Percentiles rank a stretch among this genome's conserved stretches.
Conservation (phyloP, 2,329 filamentous ascomycete species). For the Microcyclosporella mali region DNA sequence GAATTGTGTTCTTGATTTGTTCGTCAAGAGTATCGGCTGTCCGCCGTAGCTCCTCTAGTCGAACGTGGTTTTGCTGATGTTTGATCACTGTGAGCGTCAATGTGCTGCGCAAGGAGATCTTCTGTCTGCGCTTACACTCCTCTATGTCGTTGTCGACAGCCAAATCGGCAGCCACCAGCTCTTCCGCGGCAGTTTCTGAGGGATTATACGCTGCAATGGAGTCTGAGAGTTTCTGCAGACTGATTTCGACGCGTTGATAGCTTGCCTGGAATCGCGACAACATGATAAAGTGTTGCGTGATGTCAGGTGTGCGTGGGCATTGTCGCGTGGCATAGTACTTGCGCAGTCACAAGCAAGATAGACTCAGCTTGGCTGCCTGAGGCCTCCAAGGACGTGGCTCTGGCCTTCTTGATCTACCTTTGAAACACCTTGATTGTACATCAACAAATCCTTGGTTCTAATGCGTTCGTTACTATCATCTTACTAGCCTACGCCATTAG, state of each 20-base stretch:
- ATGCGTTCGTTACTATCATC: too few relatives aligned
- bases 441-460: too few relatives aligned
- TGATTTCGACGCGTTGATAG: slow-evolving; percentile 43
- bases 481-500: too few relatives aligned
- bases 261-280: slow-evolving; percentile 37
- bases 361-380: background rate
- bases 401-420: too few relatives aligned
- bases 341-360: background rate
- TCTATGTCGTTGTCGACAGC: slow-evolving; percentile 61
- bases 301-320: background rate
- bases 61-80: slow-evolving; percentile 69
- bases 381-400: too few relatives aligned
- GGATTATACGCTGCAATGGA: slow-evolving; percentile 80
- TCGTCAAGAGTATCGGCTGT: slow-evolving; percentile 60
- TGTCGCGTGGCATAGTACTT: background rate
- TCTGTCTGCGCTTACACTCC: slow-evolving; percentile 45
- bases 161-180: slow-evolving; percentile 64
- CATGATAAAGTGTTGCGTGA: slow-evolving; percentile 28
- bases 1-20: slow-evolving; percentile 65
- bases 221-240: slow-evolving; percentile 63
- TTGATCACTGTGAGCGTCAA: slow-evolving; percentile 48
- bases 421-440: too few relatives aligned
- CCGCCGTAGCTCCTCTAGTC: slow-evolving; percentile 62
- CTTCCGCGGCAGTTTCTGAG: slow-evolving; percentile 58
- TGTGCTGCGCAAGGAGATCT: background rate